Evolutionary conservation across 805 yeast species (phyloP), one percentile per base, ranked within the genome.

Genomic region (Lipomyces mesembrius): DNA sequence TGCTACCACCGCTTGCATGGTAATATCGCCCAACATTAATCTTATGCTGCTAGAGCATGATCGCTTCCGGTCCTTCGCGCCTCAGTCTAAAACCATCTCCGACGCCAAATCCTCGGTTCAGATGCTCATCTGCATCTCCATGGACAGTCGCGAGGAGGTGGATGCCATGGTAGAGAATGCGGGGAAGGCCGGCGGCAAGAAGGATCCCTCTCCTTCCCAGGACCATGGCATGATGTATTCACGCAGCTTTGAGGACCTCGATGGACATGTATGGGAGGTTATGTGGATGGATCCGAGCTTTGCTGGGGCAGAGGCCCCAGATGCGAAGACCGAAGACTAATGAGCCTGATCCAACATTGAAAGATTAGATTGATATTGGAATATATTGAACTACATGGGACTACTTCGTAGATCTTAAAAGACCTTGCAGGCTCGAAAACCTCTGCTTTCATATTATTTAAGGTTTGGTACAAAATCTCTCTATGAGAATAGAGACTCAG

Each of bases 51-150:
- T 56, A 3, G 59, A 56, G 1, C 59, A 32, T 49, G 59, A 32
- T 56, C n/a, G n/a, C 2, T 56, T 37, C 49, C 49, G 12, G 20
- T 29, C 49, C 6, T 56, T 56, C 52, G 46, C 49, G 12, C 59
- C 59, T 2, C 1, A 22, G 59, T 56, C 59, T 22, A 56, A 56
- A 32, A 32, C 51, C 4, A n/a, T 56, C 0, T 49, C 59, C 49
- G 59, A 56, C 51, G 59, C 49, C 59, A 56, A 56, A 56, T 56
- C 59, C 51, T 56, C 59, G 25, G n/a, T 14, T 32, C 59, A 56
- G 59, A 56, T 56, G 59, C 59, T 56, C 59, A 56, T 56, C 27
- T 56, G 59, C n/a, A 20, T 56, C 51, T 11, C 59, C 46, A 32
- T 32, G 51, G 49, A 56, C 49, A 56, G 59, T 27, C 49, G 46